Base-by-base conservation (phyloP, 139 green algal species). In the Chlorella vulgaris region DNA sequence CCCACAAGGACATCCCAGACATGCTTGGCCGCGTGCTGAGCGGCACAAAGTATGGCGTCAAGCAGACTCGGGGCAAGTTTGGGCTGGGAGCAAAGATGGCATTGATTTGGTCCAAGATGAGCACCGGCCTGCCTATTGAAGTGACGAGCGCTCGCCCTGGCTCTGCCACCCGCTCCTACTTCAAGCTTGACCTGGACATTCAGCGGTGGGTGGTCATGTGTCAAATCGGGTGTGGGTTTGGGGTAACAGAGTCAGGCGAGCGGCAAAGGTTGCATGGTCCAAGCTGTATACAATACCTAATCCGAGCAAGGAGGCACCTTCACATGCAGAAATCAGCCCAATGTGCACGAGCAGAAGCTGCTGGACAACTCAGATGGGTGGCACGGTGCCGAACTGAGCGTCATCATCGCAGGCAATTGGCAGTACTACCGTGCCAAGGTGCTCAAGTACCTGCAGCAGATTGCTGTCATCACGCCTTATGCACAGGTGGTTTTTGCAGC, bases 31-130 rank as follows among this genome's bases (percentile, higher is more conserved):
- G 89, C 15, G 95, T 98, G 73, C 88, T 98, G 69, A 95, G 89
- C 19, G 93, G 95, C 40, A 98, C 95, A 65, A 98, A 98, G 92
- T 99, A 98, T 84, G 95, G 94, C 22, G 90, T 98, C 31, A 94
- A 94, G 85, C 95, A 98, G 90, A 98, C 95, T 33, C 89, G 95
- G 35, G 96, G 96, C 67, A 98, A 98, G 87, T 99, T 98, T 91
- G 96, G 96, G 3, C 90, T 99, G 47, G 96, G 96, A 26, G 95
- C 96, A 58, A 99, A 99, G 89, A 99, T 99, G 96, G 95, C 94
- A 42, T 90, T 99, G 18, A 99, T 99, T 79, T 99, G 96, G 96
- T 91, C 86, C 66, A 92, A 92, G 85, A 98, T 98, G 94, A 96
- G 90, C 69, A 98, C 95, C 1, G 96, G 95, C 0, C 88, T 98